Base-by-base conservation (phyloP, 2,329 filamentous ascomycete species). In the Hymenoscyphus infarciens region DNA sequence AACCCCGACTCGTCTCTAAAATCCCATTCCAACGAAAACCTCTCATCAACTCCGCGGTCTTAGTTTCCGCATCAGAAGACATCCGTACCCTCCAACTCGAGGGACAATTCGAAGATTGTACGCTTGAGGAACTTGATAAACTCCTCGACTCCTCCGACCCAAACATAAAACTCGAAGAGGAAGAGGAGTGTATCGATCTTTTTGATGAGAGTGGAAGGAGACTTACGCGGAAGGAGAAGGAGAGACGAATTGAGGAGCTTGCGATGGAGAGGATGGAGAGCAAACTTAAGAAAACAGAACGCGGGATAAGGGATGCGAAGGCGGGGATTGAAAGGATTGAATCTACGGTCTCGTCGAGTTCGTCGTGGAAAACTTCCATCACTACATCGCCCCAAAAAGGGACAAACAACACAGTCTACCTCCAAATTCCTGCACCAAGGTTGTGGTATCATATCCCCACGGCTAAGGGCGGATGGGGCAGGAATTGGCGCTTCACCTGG, bases 251-350 rank as follows among this genome's bases (percentile, higher is more conserved):
- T 1, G 79, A 84, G 56, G 72, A 81, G 13, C 75, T 79, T 35
- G 73, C 76, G 13, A 77, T 79, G 55, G 77, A 79, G 57, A 78
- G 81, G 60, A 84, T 87, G 79, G 80, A 75, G 68, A 81, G 80
- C 65, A 76, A 78, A 0, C 74, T 87, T n/a, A 76, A 78, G 63
- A 80, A 80, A 16, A 82, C 81, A 3, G 74, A 85, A 5, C 73
- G 78, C 33, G 79, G 80, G 22, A 83, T 87, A 35, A 82, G 79
- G 49, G 81, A 78, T 15, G 82, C 82, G 22, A 84, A 82, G 66
- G 78, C 80, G 60, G 84, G 84, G 11, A 87, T 87, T 58, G 82
- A 85, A 69, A 78, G 82, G 10, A 75, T 87, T 6, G 82, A 86
- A 69, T 78, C 80, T 64, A 78, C 80, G 62, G 78, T 87, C 19